Evolutionary conservation across 768 basidiomycete genomes (phyloP), one percentile per base, ranked within the genome.

Genomic region (Mycena albidolilacea): DNA sequence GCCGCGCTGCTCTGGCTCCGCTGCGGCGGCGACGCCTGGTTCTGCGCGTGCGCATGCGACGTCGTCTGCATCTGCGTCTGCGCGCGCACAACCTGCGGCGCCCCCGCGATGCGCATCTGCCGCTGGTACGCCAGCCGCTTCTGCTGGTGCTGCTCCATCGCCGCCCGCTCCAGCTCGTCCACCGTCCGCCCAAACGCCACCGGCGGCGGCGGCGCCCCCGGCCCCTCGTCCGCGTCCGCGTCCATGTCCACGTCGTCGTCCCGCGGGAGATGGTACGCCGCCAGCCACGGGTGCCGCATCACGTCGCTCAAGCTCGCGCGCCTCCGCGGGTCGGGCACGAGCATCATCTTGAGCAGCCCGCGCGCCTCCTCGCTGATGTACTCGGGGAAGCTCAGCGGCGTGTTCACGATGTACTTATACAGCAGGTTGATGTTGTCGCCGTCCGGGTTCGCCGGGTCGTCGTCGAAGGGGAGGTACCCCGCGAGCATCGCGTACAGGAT

Each of bases 341-440:
- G 93, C 97, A 99, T 99, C 81, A 92, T 90, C 67, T 90, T 87
- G 8, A 99, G 87, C 21, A 99, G 87, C 78, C 96, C 91, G 62
- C 95, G 88, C 41, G 97, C 97, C 69, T 93, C 91, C 10, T 87
- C 80, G 7, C 95, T 95, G 77, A 98, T 91, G 82, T 97, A 97
- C 58, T 97, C 95, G n/a, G 97, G 97, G 87, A 99, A 98, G 30
- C 95, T 94, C 72, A 99, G 91, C 11, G 95, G 94, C 1, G 98
- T 99, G 86, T 93, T 97, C 83, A 99, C 93, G 83, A 99, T 99
- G 84, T 99, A 99, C 81, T 95, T 96, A 90, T 99, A 99, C 59
- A 99, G 85, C 7, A 99, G 89, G 80, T 99, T 99, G 86, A 99
- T 99, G 85, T 99, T 99, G 85, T 99, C 97, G 70, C 98, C 98